These are phyloP conservation scores for Citrus glauca DNA, from an alignment of 345 rosid genomes.

Conservation along the genomic window DNA sequence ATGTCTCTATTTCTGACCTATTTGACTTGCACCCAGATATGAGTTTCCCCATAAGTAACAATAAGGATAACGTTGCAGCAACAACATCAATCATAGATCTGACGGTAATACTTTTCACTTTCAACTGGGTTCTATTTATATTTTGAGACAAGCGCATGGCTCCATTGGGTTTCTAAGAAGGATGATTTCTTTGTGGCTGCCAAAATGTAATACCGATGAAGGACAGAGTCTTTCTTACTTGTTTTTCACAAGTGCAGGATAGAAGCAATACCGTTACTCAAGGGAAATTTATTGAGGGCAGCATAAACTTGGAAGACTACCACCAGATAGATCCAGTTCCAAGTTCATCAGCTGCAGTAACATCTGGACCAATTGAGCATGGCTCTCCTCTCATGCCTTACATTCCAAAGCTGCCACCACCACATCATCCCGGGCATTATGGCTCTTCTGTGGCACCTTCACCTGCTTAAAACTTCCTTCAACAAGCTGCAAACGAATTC, in stretches of 20 bases:
- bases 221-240: background rate
- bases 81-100: background rate
- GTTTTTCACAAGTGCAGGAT: background rate
- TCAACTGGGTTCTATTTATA: background rate
- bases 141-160: background rate
- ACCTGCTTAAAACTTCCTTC: constrained; percentile 1
- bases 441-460: background rate
- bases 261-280: background rate
- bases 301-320: constrained; percentile 9
- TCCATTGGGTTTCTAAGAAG: background rate
- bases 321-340: constrained; percentile 4
- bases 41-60: background rate
- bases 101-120: background rate
- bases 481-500: background rate
- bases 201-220: background rate
- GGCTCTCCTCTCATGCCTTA: constrained; percentile 8
- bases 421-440: background rate
- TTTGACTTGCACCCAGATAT: background rate
- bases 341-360: background rate
- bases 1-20: background rate
- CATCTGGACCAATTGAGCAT: constrained; percentile 3
- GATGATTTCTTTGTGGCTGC: background rate
- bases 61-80: background rate
- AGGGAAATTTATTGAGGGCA: background rate
- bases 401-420: constrained; percentile 14